Base-by-base conservation (phyloP, 2,329 filamentous ascomycete genomes). In the Colletotrichum sojae region DNA sequence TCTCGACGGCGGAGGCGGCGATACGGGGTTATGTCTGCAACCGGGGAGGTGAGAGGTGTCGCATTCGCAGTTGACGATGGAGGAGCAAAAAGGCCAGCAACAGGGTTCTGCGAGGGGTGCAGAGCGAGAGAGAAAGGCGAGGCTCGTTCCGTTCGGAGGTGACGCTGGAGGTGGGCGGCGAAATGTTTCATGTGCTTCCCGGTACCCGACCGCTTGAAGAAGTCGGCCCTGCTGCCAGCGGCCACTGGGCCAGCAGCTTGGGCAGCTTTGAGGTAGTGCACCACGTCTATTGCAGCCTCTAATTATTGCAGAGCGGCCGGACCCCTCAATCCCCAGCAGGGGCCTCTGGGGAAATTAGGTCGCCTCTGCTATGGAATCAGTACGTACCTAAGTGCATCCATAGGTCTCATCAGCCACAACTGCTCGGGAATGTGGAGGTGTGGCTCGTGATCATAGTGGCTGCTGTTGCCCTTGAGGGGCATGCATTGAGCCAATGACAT, bases 101-200 rank as follows among this genome's bases (percentile, higher is more conserved):
- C 31, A 12, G 31, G 40, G n/a, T 46, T 39, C n/a, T 15, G 22
- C 15, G 9, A 54, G 2, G 22, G 22, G 55, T 18, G 39, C 20
- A 40, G 40, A 36, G 10, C 22, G 20, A 60, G 49, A 53, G 16
- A 51, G 18, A 36, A 31, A 64, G 51, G 13, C 27, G 48, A 39
- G 64, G 52, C 16, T 36, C 31, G 31, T 36, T 36, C 9, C 31
- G 31, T 36, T 36, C 31, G 31, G 31, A 36, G 31, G 31, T 36
- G 31, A 36, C 31, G 31, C 31, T 59, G 40, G n/a, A 45, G 39
- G 61, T 69, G 48, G 49, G 61, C 54, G 27, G 49, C 65, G 16
- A 58, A 59, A 59, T 65, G 61, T 69, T 65, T 66, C 61, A 66
- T 66, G 54, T 69, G 66, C 66, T 69, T 59, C 54, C 20, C n/a